phyloP scores from a whole-genome alignment of 345 rosid genomes.

The Populus tremula region DNA sequence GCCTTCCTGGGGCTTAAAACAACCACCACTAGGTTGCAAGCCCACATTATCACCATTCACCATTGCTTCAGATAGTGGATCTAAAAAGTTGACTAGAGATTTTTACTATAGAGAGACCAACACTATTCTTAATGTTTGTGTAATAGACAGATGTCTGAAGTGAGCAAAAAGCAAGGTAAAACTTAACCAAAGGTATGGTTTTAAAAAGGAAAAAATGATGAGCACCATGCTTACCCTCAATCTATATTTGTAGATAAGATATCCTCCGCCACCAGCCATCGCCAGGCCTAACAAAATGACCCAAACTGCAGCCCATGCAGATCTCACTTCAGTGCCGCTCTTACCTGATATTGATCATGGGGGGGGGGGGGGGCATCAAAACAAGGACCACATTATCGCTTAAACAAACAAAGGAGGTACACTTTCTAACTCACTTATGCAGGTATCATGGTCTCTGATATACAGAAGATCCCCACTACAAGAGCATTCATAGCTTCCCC shows the following conservation, averaged over 20 bases:
- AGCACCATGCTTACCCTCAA: constrained; percentile 59
- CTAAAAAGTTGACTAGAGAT: background rate
- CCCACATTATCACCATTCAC: background rate
- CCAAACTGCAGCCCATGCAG: constrained; percentile 95
- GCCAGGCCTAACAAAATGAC: constrained; percentile 74
- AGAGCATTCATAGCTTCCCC: constrained; percentile 90
- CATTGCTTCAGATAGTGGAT: too few relatives aligned
- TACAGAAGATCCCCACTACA: constrained; percentile 88
- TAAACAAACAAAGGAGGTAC: background rate
- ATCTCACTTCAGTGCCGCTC: constrained; percentile 59
- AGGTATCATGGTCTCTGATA: constrained; percentile 88
- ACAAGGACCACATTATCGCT: constrained; percentile 6
- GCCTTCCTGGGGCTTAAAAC: background rate
- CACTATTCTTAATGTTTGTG: background rate
- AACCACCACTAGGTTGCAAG: background rate
- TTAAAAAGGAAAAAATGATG: background rate
- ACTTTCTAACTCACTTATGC: constrained; percentile 67
- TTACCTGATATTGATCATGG: constrained; percentile 51
- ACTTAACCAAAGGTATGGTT: background rate
- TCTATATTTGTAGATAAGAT: constrained; percentile 83
- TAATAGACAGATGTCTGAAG: background rate
- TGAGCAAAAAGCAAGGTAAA: background rate
- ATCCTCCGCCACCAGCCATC: constrained; percentile 79
- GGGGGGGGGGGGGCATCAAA: constrained; percentile 4
- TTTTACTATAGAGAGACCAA: background rate